These are phyloP conservation scores for Saturnispora silvae DNA, from an alignment of 805 yeast genomes.

Conservation along the genomic window DNA sequence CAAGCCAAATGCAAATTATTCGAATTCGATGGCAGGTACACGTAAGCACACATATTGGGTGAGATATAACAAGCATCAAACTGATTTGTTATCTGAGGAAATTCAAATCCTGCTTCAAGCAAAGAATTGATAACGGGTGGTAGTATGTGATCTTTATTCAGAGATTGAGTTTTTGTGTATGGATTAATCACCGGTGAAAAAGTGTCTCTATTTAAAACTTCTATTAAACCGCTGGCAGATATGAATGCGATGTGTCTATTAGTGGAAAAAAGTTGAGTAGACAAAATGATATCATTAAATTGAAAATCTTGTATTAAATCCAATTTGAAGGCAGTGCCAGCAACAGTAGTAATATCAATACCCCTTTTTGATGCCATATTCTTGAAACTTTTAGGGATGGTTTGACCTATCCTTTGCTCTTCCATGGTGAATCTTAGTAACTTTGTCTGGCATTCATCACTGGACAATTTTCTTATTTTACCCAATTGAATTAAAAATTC, in stretches of 20 bases:
- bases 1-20: slow-evolving; percentile 17
- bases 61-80: slow-evolving; percentile 35
- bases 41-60: slow-evolving; percentile 39
- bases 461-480: slow-evolving; percentile 12
- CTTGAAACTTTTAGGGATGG: slow-evolving; percentile 19
- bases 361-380: slow-evolving; percentile 16
- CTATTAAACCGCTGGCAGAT: slow-evolving; percentile 35
- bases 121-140: slow-evolving; percentile 15
- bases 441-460: slow-evolving; percentile 14
- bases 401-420: slow-evolving; percentile 9
- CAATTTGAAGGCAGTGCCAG: slow-evolving; percentile 8
- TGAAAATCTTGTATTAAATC: slow-evolving; percentile 15
- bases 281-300: slow-evolving; percentile 21
- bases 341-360: slow-evolving; percentile 6
- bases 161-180: slow-evolving; percentile 5
- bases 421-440: slow-evolving; percentile 21
- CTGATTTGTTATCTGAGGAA: slow-evolving; percentile 28
- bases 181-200: slow-evolving; percentile 19
- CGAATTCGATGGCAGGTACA: slow-evolving; percentile 21
- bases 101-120: slow-evolving; percentile 44
- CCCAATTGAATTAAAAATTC: slow-evolving; percentile 38
- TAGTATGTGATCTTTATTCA: slow-evolving; percentile 1
- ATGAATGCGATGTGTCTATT: slow-evolving; percentile 33
- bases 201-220: slow-evolving; percentile 31
- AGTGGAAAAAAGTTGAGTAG: slow-evolving; percentile 26